These are phyloP conservation scores for Heterococcus sp. DNA, from an alignment of 108 stramenopile species.

Conservation along the genomic window DNA sequence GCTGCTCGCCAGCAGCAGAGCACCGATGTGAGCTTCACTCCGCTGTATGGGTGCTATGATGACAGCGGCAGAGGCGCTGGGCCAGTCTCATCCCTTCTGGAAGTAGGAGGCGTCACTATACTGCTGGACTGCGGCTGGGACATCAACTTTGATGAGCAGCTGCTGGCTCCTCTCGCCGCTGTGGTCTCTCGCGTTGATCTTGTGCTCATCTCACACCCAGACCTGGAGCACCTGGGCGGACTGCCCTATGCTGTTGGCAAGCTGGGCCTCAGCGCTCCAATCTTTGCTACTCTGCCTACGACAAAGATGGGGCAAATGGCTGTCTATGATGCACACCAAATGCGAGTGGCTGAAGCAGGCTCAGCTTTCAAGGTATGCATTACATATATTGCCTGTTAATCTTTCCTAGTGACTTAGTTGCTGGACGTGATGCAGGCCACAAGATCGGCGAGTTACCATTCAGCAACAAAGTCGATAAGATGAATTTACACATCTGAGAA, in stretches of 20 bases:
- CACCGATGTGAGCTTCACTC: constrained; percentile 16
- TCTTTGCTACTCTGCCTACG: constrained; percentile 87
- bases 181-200: constrained; percentile 40
- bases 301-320: constrained; percentile 96
- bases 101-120: constrained; percentile 45
- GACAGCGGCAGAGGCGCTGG: constrained; percentile 27
- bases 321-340: constrained; percentile 78
- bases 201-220: constrained; percentile 48
- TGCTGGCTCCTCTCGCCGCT: constrained; percentile 35
- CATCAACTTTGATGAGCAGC: constrained; percentile 32
- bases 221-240: constrained; percentile 45
- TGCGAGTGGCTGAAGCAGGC: neutral
- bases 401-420: neutral
- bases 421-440: too few relatives aligned
- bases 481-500: neutral
- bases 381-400: neutral
- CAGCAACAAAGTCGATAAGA: too few relatives aligned
- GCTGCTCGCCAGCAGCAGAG: too few relatives aligned
- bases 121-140: constrained; percentile 55
- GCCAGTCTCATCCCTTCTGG: constrained; percentile 36
- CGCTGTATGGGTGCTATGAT: constrained; percentile 36
- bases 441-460: too few relatives aligned
- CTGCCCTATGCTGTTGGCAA: constrained; percentile 40
- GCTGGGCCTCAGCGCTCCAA: constrained; percentile 57
- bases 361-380: neutral